Conservation (phyloP, 2,329 filamentous ascomycete genomes). For the Zasmidium citrigriseum region DNA sequence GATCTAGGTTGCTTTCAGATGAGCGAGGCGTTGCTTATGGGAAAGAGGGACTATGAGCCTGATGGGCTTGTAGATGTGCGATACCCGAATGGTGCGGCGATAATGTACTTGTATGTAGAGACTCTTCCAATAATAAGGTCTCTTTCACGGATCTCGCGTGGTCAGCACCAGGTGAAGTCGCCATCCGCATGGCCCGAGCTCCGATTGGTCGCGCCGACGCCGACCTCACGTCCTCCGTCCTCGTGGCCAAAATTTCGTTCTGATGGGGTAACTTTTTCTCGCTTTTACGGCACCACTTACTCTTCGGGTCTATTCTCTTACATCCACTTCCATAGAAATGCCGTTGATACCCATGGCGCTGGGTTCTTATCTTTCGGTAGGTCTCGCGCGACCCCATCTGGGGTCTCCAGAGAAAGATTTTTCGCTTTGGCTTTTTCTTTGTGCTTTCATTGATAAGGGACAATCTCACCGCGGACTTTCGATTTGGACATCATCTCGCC, state of each 20-base stretch:
- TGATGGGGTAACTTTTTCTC: constrained; percentile 18
- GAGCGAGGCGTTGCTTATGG: background rate
- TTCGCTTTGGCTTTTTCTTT: constrained; percentile 10
- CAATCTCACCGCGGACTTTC: background rate
- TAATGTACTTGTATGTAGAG: background rate
- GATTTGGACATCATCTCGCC: background rate
- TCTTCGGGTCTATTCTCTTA: constrained; percentile 13
- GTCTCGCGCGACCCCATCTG: background rate
- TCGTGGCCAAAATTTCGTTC: constrained; percentile 7
- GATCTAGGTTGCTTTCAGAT: background rate
- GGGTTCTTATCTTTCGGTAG: background rate
- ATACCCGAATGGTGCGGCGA: background rate
- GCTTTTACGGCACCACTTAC: constrained; percentile 15
- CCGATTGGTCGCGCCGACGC: background rate
- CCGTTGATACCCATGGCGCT: constrained; percentile 1
- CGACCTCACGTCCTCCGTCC: constrained; percentile 1
- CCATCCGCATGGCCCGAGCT: background rate
- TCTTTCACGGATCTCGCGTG: too few relatives aligned
- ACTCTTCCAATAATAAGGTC: too few relatives aligned
- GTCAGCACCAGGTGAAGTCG: too few relatives aligned
- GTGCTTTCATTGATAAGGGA: constrained; percentile 12
- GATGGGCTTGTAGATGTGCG: background rate
- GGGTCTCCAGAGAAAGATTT: constrained; percentile 14
- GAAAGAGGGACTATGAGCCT: too few relatives aligned
- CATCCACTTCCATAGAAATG: background rate